Evolutionary conservation across 257 asterid genomes (phyloP), one percentile per base, ranked within the genome.

Genomic region (Solanum tarijense): DNA sequence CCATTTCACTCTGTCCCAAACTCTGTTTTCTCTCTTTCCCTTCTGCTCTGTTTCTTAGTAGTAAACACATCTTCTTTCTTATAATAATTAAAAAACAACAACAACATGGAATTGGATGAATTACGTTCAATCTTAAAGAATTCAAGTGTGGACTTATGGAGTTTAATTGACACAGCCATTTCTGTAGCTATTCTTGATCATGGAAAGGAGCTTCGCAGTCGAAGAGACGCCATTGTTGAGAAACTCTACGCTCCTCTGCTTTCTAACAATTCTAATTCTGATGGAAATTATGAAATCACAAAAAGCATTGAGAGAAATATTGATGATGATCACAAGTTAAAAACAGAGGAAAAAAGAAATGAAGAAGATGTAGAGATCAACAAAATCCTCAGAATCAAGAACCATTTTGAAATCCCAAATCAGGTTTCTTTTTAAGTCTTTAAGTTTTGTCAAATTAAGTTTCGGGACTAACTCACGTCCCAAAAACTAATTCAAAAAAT

Each of bases 61-160:
- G 14, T 23, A 23, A 69, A 29, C 5, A 29, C 36, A 68, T 68
- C 23, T 68, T 29, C 10, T 29, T 68, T 29, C 36, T 29, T 68
- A 12, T 68, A 3, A 16, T 5, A 41, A 41, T 27, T 12, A 69
- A 69, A 69, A 69, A 7, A 27, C 14, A 29, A 52, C 21, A 46
- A 23, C 32, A 48, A 48, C 76, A 92, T 93, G 95, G 94, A 93
- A 89, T 93, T 93, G 89, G 82, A 84, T 12, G 90, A 88, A 81
- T 91, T 93, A 52, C 95, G 93, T 39, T 91, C 90, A 9, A 88
- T 93, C 25, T 81, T 93, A 35, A 75, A 83, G 86, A 94, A 93
- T 76, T 93, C 95, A 1, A 92, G 93, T 20, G 34, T 92, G 38
- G 95, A 93, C 87, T 82, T 93, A 27, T 93, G 95, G 95, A 83